These are phyloP conservation scores for Yarrowia sp. DNA, from an alignment of 805 yeast species.

Conservation along the genomic window DNA sequence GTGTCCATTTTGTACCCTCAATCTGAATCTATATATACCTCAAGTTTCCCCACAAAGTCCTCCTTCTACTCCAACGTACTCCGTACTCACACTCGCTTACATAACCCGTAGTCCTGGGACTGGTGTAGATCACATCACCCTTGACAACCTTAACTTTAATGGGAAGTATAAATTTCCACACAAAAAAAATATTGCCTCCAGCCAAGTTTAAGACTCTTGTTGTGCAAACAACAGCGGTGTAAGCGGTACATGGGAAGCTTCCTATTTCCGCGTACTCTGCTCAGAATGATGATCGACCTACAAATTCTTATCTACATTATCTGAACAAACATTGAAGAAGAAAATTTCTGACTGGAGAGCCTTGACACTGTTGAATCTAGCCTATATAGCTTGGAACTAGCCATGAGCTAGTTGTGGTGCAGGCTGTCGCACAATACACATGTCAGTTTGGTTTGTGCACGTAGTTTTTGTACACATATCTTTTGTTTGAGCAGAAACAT, in stretches of 20 bases:
- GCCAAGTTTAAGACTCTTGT: background rate
- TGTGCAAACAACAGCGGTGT: constrained; percentile 6
- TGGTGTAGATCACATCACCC: background rate
- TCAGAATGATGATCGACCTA: constrained; percentile 12
- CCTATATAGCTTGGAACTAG: background rate
- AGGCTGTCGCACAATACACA: too few relatives aligned
- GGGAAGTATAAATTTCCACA: background rate
- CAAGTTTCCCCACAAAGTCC: too few relatives aligned
- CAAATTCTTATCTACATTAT: constrained; percentile 25
- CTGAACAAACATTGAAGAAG: constrained; percentile 25
- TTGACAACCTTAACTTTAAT: background rate
- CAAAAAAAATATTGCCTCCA: background rate
- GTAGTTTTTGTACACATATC: too few relatives aligned
- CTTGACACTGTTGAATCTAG: background rate
- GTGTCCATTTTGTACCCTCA: too few relatives aligned
- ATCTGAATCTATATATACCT: too few relatives aligned
- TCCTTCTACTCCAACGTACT: too few relatives aligned
- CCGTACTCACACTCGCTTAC: too few relatives aligned
- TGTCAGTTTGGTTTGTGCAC: too few relatives aligned
- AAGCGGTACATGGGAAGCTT: background rate
- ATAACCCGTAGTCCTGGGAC: background rate
- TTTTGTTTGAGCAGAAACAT: too few relatives aligned
- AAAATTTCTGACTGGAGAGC: constrained; percentile 26
- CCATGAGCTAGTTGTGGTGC: background rate
- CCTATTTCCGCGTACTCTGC: background rate